A percentile compares a stretch with the other conserved stretches of the same genome.
Conservation (phyloP, 2,329 filamentous ascomycete species). For the Phialophora verrucosa region DNA sequence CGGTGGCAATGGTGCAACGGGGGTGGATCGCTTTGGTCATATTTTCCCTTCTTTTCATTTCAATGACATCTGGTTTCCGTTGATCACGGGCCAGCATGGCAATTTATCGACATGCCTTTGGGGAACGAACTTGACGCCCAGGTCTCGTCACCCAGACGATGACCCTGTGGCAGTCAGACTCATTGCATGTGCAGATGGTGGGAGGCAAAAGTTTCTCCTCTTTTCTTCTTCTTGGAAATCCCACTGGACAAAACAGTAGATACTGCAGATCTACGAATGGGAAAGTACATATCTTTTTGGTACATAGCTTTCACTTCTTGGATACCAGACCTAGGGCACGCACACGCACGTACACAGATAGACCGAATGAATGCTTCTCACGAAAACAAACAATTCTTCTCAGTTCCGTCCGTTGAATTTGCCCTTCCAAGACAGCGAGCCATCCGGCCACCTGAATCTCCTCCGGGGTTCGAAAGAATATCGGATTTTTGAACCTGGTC, state of each 20-base stretch:
- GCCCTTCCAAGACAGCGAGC: not conserved
- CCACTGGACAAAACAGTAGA: constrained; percentile 1
- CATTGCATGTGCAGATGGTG: constrained; percentile 37
- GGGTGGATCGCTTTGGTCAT: constrained; percentile 9
- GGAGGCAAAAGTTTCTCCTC: constrained; percentile 20
- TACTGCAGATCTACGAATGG: constrained; percentile 16
- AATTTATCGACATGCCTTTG: constrained; percentile 27
- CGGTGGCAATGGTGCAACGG: constrained; percentile 12
- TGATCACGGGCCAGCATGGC: constrained; percentile 1
- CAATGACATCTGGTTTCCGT: constrained; percentile 5
- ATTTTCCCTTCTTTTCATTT: not conserved
- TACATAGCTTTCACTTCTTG: constrained; percentile 20
- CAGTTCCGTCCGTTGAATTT: not conserved
- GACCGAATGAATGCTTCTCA: constrained; percentile 6
- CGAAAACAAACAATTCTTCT: not conserved
- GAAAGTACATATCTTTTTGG: constrained; percentile 5
- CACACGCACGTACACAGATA: constrained; percentile 1
- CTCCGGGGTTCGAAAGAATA: no score
- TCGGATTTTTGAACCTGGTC: no score
- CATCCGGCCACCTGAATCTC: not conserved
- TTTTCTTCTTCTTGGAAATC: constrained; percentile 14
- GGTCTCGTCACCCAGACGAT: not conserved
- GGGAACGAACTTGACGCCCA: constrained; percentile 1
- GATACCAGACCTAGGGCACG: constrained; percentile 20
- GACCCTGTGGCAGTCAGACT: not conserved